A percentile compares a stretch with the other conserved stretches of the same genome.
phyloP scores from a whole-genome alignment of 2,329 filamentous ascomycete genomes.

The Xylariaceae sp. region DNA sequence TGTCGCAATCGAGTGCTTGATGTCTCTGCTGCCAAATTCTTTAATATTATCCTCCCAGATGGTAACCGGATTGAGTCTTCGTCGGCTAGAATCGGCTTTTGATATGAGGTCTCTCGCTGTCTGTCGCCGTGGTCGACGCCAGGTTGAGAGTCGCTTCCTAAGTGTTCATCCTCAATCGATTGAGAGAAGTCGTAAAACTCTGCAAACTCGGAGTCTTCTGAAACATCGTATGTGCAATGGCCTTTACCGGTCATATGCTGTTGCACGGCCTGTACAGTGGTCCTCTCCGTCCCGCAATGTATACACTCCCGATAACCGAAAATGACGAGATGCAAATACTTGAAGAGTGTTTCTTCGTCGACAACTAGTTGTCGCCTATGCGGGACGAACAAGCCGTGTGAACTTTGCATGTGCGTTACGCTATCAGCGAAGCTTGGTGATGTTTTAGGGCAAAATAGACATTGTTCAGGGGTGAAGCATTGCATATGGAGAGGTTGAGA shows the following conservation, averaged over 20 bases:
- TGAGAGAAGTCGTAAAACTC: slow-evolving; percentile 28
- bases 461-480: slow-evolving; percentile 23
- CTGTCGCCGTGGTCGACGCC: slow-evolving; percentile 7
- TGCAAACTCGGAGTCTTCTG: slow-evolving; percentile 22
- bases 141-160: slow-evolving; percentile 9
- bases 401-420: slow-evolving; percentile 43
- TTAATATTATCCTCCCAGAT: slow-evolving; percentile 25
- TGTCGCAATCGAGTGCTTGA: slow-evolving; percentile 14
- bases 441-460: slow-evolving; percentile 21
- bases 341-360: slow-evolving; percentile 44
- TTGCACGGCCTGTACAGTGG: slow-evolving; percentile 42
- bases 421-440: slow-evolving; percentile 16
- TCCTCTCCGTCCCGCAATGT: slow-evolving; percentile 42
- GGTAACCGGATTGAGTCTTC: slow-evolving; percentile 24
- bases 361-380: slow-evolving; percentile 37
- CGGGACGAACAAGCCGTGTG: slow-evolving; percentile 45
- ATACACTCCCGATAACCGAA: slow-evolving; percentile 48
- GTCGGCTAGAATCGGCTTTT: slow-evolving; percentile 15
- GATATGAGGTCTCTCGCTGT: slow-evolving; percentile 2
- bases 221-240: slow-evolving; percentile 25
- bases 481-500: slow-evolving; percentile 12
- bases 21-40: slow-evolving; percentile 12
- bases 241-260: slow-evolving; percentile 36
- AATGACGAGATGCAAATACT: slow-evolving; percentile 47
- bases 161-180: slow-evolving; percentile 11